Conservation (phyloP, 139 green algal genomes). For the Tetradesmus lagerheimii region DNA sequence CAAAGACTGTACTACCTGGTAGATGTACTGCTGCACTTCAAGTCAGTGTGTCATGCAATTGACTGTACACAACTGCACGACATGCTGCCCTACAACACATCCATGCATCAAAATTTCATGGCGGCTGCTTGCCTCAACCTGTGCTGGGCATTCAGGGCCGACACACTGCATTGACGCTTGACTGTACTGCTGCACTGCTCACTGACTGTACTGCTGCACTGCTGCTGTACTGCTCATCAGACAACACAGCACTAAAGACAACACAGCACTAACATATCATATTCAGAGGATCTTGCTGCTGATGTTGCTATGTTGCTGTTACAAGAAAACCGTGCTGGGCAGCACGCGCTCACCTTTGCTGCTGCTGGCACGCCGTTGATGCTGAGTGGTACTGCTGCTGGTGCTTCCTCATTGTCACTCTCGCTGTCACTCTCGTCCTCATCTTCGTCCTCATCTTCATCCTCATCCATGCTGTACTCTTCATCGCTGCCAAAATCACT, state of each 20-base stretch:
- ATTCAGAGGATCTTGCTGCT: background rate
- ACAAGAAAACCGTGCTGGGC: background rate
- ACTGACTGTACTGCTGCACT: background rate
- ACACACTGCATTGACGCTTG: background rate
- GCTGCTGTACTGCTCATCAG: background rate
- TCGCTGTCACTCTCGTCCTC: conserved; percentile 16
- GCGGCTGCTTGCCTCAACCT: background rate
- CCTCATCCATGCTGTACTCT: background rate
- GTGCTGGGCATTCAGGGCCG: too few species aligned
- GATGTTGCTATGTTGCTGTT: background rate
- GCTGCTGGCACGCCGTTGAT: background rate
- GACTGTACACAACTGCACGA: background rate
- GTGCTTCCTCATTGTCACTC: conserved; percentile 33
- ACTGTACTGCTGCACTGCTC: background rate
- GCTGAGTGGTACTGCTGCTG: conserved; percentile 8
- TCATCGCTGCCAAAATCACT: conserved; percentile 22
- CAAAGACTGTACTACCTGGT: background rate
- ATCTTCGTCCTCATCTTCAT: conserved; percentile 18
- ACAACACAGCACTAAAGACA: background rate
- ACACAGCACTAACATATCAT: too few species aligned
- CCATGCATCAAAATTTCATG: too few species aligned
- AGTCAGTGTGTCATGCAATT: background rate
- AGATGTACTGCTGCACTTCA: background rate
- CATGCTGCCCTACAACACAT: background rate
- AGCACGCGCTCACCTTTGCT: background rate